Percentiles rank a stretch among this genome's conserved stretches.
Evolutionary conservation across 2,329 filamentous ascomycete species (phyloP).

Genomic region (Aspergillus udagawae): DNA sequence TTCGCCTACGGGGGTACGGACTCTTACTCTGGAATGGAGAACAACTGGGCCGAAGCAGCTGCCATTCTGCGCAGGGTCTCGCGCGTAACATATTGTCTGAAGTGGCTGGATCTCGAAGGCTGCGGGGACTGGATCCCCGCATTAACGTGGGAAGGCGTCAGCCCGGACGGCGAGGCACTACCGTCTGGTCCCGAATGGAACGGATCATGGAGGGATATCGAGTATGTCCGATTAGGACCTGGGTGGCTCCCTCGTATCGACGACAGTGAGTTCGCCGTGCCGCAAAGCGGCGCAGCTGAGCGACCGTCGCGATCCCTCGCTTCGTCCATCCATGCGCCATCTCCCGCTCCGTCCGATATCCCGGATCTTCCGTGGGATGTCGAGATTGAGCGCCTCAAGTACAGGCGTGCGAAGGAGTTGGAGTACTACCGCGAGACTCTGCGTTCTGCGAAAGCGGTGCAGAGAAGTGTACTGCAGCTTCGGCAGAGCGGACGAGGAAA

Average conservation of each 20-base stretch:
- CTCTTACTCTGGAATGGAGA: slow-evolving; percentile 50
- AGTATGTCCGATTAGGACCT: slow-evolving; percentile 39
- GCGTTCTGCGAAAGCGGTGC: slow-evolving; percentile 26
- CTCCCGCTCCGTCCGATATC: background rate
- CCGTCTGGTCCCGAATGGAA: slow-evolving; percentile 43
- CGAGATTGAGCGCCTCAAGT: slow-evolving; percentile 29
- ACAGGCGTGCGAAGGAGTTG: slow-evolving; percentile 28
- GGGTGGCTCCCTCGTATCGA: slow-evolving; percentile 35
- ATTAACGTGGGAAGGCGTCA: slow-evolving; percentile 41
- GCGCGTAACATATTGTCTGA: slow-evolving; percentile 53
- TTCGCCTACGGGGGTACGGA: slow-evolving; percentile 50
- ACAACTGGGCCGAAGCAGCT: slow-evolving; percentile 54
- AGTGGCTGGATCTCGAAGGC: slow-evolving; percentile 60
- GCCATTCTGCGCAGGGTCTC: slow-evolving; percentile 55
- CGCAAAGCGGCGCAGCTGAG: background rate
- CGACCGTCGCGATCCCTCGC: slow-evolving; percentile 12
- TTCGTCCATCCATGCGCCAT: slow-evolving; percentile 22
- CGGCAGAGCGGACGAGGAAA: slow-evolving; percentile 33
- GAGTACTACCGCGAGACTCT: slow-evolving; percentile 27
- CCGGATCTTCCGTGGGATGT: slow-evolving; percentile 26
- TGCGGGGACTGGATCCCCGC: slow-evolving; percentile 55
- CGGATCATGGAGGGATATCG: slow-evolving; percentile 42
- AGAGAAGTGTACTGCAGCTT: slow-evolving; percentile 26
- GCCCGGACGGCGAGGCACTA: slow-evolving; percentile 25
- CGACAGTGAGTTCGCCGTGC: slow-evolving; percentile 8